phyloP scores from a whole-genome alignment of 768 basidiomycete species.

The Mycena amicta region DNA sequence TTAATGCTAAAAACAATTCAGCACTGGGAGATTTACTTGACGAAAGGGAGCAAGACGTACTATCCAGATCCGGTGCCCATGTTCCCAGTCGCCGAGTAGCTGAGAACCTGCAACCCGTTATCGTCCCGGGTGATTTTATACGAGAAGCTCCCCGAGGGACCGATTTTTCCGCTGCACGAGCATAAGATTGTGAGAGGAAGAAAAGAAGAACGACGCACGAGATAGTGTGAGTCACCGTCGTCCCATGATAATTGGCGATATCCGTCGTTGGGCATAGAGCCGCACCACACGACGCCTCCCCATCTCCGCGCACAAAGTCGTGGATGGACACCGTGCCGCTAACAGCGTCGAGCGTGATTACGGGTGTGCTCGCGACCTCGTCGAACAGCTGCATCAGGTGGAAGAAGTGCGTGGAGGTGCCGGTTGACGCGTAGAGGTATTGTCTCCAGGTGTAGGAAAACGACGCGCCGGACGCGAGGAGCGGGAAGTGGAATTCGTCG shows the following conservation, averaged over 20 bases:
- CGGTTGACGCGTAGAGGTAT: slow-evolving; percentile 5
- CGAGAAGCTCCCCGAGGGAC: background rate
- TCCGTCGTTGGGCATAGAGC: background rate
- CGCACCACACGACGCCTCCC: slow-evolving; percentile 5
- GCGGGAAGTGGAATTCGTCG: background rate
- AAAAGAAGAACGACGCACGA: slow-evolving; percentile 4
- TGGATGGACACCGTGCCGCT: slow-evolving; percentile 29
- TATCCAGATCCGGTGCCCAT: background rate
- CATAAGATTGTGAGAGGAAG: background rate
- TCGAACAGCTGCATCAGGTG: slow-evolving; percentile 23
- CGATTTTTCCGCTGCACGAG: background rate
- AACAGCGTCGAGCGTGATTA: slow-evolving; percentile 28
- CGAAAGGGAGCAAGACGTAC: background rate
- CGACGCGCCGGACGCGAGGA: background rate
- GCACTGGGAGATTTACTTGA: background rate
- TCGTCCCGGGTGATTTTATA: background rate
- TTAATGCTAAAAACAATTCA: background rate
- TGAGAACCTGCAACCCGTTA: background rate
- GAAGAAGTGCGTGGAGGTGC: slow-evolving; percentile 22
- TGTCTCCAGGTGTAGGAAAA: background rate
- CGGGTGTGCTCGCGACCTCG: slow-evolving; percentile 26
- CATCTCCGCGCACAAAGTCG: slow-evolving; percentile 26
- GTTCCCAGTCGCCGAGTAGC: background rate
- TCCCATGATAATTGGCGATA: slow-evolving; percentile 10
- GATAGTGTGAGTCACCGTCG: slow-evolving; percentile 7